Percentiles rank a stretch among this genome's conserved stretches.
phyloP scores from a whole-genome alignment of 257 asterid species.

The Solanum pinnatisectum region DNA sequence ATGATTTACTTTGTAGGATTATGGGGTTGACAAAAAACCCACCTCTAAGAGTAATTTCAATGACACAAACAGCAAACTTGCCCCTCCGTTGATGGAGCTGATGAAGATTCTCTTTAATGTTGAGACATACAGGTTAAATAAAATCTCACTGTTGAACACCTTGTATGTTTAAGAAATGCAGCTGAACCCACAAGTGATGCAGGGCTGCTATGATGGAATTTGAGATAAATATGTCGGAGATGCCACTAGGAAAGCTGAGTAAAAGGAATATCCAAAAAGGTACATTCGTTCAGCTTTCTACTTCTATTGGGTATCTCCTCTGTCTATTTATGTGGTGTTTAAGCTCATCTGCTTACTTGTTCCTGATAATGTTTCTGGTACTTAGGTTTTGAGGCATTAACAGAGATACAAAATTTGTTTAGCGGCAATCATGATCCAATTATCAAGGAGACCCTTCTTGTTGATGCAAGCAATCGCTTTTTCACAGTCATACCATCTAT shows the following conservation, averaged over 20 bases:
- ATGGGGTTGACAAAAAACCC: constrained; percentile 56
- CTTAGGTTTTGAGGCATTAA: constrained; percentile 92
- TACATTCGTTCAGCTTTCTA: constrained; percentile 6
- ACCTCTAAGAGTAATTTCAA: constrained; percentile 48
- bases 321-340: not conserved
- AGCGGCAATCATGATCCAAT: constrained; percentile 29
- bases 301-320: not conserved
- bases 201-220: constrained; percentile 99
- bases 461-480: constrained; percentile 92
- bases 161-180: constrained; percentile 7
- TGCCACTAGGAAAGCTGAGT: constrained; percentile 99
- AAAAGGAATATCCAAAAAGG: constrained; percentile 87
- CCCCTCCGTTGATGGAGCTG: constrained; percentile 62
- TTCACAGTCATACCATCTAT: constrained; percentile 93
- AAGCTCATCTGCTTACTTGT: not conserved
- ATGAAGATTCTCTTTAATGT: constrained; percentile 93
- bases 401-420: constrained; percentile 82
- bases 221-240: constrained; percentile 92
- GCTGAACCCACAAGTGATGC: constrained; percentile 15
- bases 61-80: constrained; percentile 55
- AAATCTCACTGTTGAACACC: not conserved
- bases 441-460: constrained; percentile 56
- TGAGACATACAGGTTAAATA: constrained; percentile 77
- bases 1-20: constrained; percentile 55
- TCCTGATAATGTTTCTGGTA: constrained; percentile 4